Evolutionary conservation across 345 rosid species (phyloP), one percentile per base, ranked within the genome.

Genomic region (Lenwebbia sp.): DNA sequence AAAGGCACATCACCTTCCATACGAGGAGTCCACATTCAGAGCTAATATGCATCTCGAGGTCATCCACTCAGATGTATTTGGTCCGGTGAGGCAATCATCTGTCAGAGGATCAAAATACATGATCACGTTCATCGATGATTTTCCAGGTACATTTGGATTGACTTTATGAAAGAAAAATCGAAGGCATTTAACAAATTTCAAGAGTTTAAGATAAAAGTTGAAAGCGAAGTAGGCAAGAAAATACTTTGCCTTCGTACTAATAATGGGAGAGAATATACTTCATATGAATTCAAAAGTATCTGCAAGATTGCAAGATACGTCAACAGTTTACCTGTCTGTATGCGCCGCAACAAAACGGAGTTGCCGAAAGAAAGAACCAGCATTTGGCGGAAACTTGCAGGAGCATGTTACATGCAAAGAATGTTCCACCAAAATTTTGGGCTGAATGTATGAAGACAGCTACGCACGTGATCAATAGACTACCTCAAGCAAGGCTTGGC

Each of bases 41-140:
- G 84, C 54, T 12, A 75, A 85, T 14, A 70, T 47, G 50, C 86
- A 52, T 44, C 37, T 83, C 12, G 54, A 86, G 53, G 52, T 87
- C 26, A 47, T 85, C 14, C 90, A 89, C 14, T 87, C 58, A 58
- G 40, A 85, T 75, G 85, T 89, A 76, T 87, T 87, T 83, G 62
- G 62, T 4, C 85, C 22, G 13, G 41, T 84, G 0, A 88, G 84
- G 52, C 75, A 37, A 84, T 82, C 85, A 56, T 62, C n/a, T 26
- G 51, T 26, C 17, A 13, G 52, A 88, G 22, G 56, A 62, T 62
- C 76, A 54, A 21, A 55, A 51, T 88, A 86, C 30, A 88, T 83
- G 87, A 51, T 84, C n/a, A 86, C 65, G 0, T 88, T 84, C 28
- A 86, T 84, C 83, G 65, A 86, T 78, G 86, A 86, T 15, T 88